These are phyloP conservation scores for Phyllosticta ampelicida DNA, from an alignment of 2,329 filamentous ascomycete species.

Conservation along the genomic window DNA sequence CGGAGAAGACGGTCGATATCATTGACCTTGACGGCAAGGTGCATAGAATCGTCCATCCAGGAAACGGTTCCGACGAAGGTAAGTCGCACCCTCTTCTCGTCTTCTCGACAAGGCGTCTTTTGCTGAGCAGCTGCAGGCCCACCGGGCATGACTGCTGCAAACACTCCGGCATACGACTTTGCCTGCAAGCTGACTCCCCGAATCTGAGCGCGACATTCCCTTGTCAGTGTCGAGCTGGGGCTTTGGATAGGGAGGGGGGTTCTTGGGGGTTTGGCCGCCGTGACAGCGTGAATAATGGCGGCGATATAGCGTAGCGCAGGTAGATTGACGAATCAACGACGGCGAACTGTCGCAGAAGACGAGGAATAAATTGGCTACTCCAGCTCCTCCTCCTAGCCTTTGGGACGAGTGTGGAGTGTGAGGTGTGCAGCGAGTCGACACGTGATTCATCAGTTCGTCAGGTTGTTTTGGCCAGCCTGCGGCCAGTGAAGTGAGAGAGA, in stretches of 20 bases:
- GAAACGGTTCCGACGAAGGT: not conserved
- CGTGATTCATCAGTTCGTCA: not conserved
- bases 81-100: not conserved
- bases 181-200: not conserved
- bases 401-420: too few species aligned
- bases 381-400: not conserved
- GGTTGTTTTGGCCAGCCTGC: not conserved
- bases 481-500: not conserved
- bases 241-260: not conserved
- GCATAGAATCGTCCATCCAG: not conserved
- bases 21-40: not conserved
- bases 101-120: not conserved
- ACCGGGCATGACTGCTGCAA: not conserved
- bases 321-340: not conserved
- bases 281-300: not conserved
- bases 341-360: not conserved
- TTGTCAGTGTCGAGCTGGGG: not conserved
- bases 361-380: not conserved
- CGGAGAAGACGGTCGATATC: not conserved
- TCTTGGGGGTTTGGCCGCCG: not conserved
- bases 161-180: not conserved
- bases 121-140: not conserved
- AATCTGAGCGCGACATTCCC: not conserved
- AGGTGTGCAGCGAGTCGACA: not conserved
- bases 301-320: not conserved